Base-by-base conservation (phyloP, 2,329 filamentous ascomycete genomes). In the Pseudogymnoascus sp. region DNA sequence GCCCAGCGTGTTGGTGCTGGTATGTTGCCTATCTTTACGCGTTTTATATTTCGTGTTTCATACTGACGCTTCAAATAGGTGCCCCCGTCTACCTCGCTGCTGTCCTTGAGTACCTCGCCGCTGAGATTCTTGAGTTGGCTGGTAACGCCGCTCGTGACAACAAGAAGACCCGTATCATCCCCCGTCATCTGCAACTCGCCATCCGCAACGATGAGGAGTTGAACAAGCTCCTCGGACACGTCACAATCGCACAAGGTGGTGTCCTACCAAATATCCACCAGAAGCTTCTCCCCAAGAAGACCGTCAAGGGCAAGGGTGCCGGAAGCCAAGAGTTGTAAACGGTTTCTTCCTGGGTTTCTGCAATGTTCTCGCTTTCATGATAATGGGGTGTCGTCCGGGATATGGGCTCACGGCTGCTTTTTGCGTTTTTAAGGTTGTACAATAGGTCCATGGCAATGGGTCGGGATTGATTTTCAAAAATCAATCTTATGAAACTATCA, bases 91-190 rank as follows among this genome's bases (percentile, higher is more conserved):
- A 97, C 79, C 89, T 97, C 69, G 93, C 93, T 69, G 93, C 93
- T 63, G 94, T 99, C 63, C 91, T 99, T 60, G 94, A 99, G 82
- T 99, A 99, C 78, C 89, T 99, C 65, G 93, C 94, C 71, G 94
- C 94, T 70, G 94, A 99, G 84, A 97, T 99, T 73, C 92, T 99
- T 75, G 94, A 99, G 82, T 82, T 99, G 81, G 94, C 94, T 78
- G 94, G 94, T 73, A 99, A 99, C 79, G 94, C 94, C 74, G 94
- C 94, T 68, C 93, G 94, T 73, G 94, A 99, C 83, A 97, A 97
- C 88, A 99, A 99, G 91, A 97, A 97, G 90, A 99, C 93, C 69
- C 92, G 94, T 89, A 99, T 99, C 82, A 99, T 97, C 66, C 94
- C 94, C 69, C 92, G 94, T 80, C 94, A 99, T 80, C 87, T 99